Percentiles rank a stretch among this genome's conserved stretches.
These are phyloP conservation scores for Leishmania martiniquensis DNA, from an alignment of 208 protist species.

Conservation along the genomic window DNA sequence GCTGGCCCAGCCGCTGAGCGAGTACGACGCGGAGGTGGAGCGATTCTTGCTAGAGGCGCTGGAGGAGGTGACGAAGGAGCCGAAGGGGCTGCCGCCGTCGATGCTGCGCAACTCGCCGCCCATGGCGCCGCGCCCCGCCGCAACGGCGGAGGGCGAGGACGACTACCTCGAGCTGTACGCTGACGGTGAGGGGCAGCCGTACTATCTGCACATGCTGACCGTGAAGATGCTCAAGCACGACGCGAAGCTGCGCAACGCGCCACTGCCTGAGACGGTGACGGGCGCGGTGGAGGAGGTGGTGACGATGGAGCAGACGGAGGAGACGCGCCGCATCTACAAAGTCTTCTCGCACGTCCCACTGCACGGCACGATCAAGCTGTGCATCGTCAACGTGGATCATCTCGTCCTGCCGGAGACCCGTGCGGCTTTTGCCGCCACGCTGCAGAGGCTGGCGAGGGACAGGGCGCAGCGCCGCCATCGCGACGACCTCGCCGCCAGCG, in stretches of 20 bases:
- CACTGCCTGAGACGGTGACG: slow-evolving; percentile 51
- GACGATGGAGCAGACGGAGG: slow-evolving; percentile 71
- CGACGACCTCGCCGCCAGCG: slow-evolving; percentile 30
- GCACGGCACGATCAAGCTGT: slow-evolving; percentile 78
- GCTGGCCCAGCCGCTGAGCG: slow-evolving; percentile 44
- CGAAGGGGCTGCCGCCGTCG: slow-evolving; percentile 38
- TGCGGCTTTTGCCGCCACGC: slow-evolving; percentile 40
- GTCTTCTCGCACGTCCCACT: slow-evolving; percentile 82
- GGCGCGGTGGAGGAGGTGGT: slow-evolving; percentile 67
- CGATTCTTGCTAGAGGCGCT: slow-evolving; percentile 58
- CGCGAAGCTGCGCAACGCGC: slow-evolving; percentile 45
- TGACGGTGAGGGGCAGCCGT: slow-evolving; percentile 73
- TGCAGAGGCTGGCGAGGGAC: slow-evolving; percentile 45
- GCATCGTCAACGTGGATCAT: slow-evolving; percentile 66
- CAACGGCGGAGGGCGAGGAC: slow-evolving; percentile 1
- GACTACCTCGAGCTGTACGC: slow-evolving; percentile 72
- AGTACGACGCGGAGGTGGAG: slow-evolving; percentile 60
- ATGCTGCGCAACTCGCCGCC: slow-evolving; percentile 44
- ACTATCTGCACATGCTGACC: slow-evolving; percentile 80
- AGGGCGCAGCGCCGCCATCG: slow-evolving; percentile 31
- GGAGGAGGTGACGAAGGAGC: slow-evolving; percentile 56
- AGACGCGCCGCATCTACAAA: slow-evolving; percentile 73
- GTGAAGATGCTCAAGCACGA: slow-evolving; percentile 85
- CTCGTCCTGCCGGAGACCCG: slow-evolving; percentile 68
- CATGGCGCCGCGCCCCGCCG: slow-evolving; percentile 26